Base-by-base conservation (phyloP, 148 eudicot genomes). In the Tetragonia tetragonoides region DNA sequence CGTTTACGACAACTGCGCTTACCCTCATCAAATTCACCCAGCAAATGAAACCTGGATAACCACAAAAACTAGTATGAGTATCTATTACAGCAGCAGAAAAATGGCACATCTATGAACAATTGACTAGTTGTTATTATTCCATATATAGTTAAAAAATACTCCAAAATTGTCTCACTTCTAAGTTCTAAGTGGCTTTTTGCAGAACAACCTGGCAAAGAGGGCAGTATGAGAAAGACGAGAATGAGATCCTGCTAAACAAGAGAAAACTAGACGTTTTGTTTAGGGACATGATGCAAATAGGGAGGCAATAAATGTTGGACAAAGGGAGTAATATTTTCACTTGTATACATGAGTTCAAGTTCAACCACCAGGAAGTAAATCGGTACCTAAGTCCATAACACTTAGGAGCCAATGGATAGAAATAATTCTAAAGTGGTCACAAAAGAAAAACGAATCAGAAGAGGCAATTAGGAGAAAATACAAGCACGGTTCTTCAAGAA, bases 1-100 rank as follows among this genome's bases (percentile, higher is more conserved):
- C 99, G 93, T 80, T 88, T 92, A 68, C 97, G 94, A 75, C 99
- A 95, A 75, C 99, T 95, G 66, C 97, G 92, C 77, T 95, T 95
- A 24, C 89, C 96, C 79, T 92, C 94, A 85, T 95, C 99, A 77
- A 95, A 95, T 80, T 92, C 94, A 74, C 82, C 86, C 80, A 95
- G 80, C 81, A 88, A 78, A 77, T 95, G 99, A 68, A 92, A 95
- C 93, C 99, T 95, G 88, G 47, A 76, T 68, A 68, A 60, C 67
- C 53, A 86, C 53, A 86, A 53, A 38, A 78, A 46, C 73, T 12
- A 41, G 20, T 20, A 42, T 67, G 21, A 41, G 20, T 20, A 42
- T 67, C 37, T 14, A 41, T 73, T 24, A 73, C 11, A 66, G 18
- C 63, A 47, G 21, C 21, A 24, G 10, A 24, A 74, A 61, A 63